Evolutionary conservation across 176 grass and related monocot genomes (phyloP).

Genomic region (Oropetium thomaeum): DNA sequence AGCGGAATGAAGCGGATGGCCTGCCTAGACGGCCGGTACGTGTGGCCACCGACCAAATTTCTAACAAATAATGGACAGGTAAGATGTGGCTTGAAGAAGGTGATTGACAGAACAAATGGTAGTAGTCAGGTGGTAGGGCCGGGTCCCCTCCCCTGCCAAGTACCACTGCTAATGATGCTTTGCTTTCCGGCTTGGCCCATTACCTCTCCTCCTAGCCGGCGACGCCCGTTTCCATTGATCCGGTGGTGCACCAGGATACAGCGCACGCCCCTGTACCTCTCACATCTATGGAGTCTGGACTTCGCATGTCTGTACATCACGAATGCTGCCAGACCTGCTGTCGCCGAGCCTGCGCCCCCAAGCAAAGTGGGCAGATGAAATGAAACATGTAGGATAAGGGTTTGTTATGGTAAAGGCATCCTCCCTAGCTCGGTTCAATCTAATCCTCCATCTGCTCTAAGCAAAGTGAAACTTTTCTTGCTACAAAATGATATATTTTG

Average conservation of each 20-base stretch:
- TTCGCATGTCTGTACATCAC: not conserved
- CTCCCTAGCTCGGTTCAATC: not conserved
- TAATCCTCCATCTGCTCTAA: not conserved
- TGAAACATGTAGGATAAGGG: not conserved
- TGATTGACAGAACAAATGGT: not conserved
- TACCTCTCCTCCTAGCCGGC: not conserved
- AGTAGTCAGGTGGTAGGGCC: not conserved
- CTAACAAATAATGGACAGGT: not conserved
- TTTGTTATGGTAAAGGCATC: not conserved
- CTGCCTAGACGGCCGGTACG: not conserved
- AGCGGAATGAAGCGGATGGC: not conserved
- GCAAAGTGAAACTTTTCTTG: not conserved
- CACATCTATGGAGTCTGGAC: no score
- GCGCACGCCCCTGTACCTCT: no score
- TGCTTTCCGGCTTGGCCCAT: slow-evolving; percentile 21
- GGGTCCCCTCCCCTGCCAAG: not conserved
- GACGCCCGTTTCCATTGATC: not conserved
- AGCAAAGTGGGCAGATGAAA: not conserved
- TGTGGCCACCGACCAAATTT: slow-evolving; percentile 36
- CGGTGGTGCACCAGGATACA: not conserved
- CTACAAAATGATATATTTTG: not conserved
- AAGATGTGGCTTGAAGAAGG: not conserved
- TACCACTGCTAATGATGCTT: not conserved
- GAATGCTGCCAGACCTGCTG: not conserved
- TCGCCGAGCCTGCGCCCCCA: not conserved